A percentile compares a stretch with the other conserved stretches of the same genome.
phyloP scores from a whole-genome alignment of 805 yeast genomes.

The Wickerhamiella allomyrinae region DNA sequence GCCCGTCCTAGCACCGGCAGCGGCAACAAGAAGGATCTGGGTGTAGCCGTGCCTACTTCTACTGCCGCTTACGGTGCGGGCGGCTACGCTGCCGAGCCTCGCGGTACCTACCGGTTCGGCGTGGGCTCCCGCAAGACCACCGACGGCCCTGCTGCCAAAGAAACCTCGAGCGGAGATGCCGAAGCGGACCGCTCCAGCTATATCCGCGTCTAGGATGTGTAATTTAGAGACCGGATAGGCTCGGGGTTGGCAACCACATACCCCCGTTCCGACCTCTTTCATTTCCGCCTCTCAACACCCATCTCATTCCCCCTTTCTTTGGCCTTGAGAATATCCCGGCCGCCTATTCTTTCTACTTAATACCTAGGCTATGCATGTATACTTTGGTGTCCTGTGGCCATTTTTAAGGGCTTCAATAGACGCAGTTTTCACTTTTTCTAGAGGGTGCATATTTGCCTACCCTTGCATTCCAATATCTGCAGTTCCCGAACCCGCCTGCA shows the following conservation, averaged over 20 bases:
- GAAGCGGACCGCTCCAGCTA: conserved; percentile 18
- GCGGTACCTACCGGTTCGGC: conserved; percentile 17
- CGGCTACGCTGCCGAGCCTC: conserved; percentile 1
- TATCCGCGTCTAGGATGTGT: conserved; percentile 15
- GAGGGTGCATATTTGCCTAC: no score
- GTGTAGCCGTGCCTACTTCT: background rate
- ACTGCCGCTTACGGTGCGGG: background rate
- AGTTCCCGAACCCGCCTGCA: background rate
- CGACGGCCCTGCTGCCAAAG: conserved; percentile 6
- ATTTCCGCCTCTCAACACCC: no score
- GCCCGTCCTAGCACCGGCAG: conserved; percentile 59
- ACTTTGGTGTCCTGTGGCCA: background rate
- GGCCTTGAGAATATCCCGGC: no score
- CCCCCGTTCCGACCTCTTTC: no score
- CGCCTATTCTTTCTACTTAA: background rate
- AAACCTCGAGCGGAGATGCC: conserved; percentile 2
- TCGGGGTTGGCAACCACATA: no score
- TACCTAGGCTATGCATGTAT: conserved; percentile 1
- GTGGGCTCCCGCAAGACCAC: conserved; percentile 15
- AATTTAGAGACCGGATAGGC: no score
- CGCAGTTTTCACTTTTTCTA: no score
- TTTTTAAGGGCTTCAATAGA: background rate
- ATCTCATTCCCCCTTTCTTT: no score
- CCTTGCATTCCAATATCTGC: background rate
- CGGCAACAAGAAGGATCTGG: conserved; percentile 37